Conservation (phyloP, 164 flowering plant genomes). For the Brasenia schreberi region DNA sequence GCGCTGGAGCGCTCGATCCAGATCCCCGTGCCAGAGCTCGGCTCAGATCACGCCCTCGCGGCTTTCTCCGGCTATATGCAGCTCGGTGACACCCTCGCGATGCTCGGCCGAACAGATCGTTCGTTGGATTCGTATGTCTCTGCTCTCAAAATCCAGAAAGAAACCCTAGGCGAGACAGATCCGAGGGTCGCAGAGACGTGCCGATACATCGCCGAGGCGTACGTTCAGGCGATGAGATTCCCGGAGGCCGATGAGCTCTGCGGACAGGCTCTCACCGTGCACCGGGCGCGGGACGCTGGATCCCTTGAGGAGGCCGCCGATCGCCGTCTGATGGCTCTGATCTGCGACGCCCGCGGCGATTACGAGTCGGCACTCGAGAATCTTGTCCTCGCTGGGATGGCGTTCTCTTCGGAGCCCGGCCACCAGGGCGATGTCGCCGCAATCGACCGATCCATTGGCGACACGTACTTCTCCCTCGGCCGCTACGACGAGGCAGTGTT, state of each 20-base stretch:
- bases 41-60: conserved; percentile 87
- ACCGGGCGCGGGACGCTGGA: conserved; percentile 78
- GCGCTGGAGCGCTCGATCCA: conserved; percentile 70
- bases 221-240: conserved; percentile 95
- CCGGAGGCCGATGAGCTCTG: conserved; percentile 80
- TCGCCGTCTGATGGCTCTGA: conserved; percentile 90
- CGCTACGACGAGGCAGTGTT: conserved; percentile 96
- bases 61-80: conserved; percentile 95
- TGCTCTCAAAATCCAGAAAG: conserved; percentile 77
- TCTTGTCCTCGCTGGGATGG: conserved; percentile 97
- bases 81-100: conserved; percentile 87
- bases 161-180: conserved; percentile 78
- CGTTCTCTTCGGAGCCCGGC: conserved; percentile 74
- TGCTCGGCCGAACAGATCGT: conserved; percentile 82
- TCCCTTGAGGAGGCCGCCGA: conserved; percentile 96
- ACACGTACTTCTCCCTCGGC: conserved; percentile 64
- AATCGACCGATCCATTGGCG: conserved; percentile 91
- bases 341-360: conserved; percentile 90
- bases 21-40: conserved; percentile 52
- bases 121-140: conserved; percentile 62
- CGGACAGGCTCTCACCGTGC: conserved; percentile 87
- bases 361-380: conserved; percentile 92
- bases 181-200: conserved; percentile 97
- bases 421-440: conserved; percentile 88
- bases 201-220: conserved; percentile 96